These are phyloP conservation scores for Aspergillus thermomutatus DNA, from an alignment of 2,329 filamentous ascomycete species.

Conservation along the genomic window DNA sequence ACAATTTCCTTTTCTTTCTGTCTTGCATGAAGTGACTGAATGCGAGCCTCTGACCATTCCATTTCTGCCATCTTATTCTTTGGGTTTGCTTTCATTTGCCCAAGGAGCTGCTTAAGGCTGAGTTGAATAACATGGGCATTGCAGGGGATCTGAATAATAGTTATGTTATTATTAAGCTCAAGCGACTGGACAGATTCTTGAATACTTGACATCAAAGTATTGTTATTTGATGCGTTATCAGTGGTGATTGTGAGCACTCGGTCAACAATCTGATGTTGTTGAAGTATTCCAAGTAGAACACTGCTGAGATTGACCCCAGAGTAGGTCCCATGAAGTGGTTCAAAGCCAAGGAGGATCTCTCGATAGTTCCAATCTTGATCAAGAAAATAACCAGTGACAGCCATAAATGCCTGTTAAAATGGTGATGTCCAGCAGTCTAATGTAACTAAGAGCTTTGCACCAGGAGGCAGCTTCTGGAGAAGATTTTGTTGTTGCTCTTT, in stretches of 20 bases:
- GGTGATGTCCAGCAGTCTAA: neutral
- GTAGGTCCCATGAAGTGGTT: conserved; percentile 1
- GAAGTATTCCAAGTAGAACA: neutral
- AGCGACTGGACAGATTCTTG: neutral
- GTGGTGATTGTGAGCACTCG: neutral
- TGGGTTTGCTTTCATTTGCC: conserved; percentile 2
- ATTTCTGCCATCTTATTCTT: conserved; percentile 1
- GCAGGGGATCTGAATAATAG: conserved; percentile 1
- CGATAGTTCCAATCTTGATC: neutral
- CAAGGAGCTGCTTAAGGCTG: conserved; percentile 9
- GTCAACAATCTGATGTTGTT: neutral
- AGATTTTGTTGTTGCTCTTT: neutral
- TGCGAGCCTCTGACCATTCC: neutral
- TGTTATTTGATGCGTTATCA: neutral
- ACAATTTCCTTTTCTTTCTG: too few species aligned
- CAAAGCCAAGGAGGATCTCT: conserved; percentile 2
- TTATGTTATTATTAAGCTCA: neutral
- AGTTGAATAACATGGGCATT: conserved; percentile 4
- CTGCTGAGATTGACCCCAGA: neutral
- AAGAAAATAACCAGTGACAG: neutral
- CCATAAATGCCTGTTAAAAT: neutral
- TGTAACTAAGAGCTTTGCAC: neutral
- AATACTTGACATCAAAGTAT: neutral
- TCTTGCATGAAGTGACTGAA: too few species aligned
- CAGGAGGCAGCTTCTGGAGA: neutral